Base-by-base conservation (phyloP, 2,329 filamentous ascomycete species). In the Dryadomyces sulphureus region DNA sequence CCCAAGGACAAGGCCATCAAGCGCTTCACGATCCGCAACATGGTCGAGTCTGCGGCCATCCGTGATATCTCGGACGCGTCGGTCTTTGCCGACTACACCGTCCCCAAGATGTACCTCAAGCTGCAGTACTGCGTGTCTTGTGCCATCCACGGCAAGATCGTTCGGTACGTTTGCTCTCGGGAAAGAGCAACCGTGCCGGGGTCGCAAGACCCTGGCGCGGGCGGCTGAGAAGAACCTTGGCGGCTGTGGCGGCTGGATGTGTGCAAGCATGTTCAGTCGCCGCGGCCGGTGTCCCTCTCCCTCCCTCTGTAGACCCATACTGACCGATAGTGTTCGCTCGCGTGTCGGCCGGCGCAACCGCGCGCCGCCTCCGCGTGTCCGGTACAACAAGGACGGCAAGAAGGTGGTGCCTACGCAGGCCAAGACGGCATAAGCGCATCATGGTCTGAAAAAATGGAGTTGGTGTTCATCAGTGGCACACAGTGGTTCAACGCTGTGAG, bases 31-130 rank as follows among this genome's bases (percentile, higher is more conserved):
- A 79, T 98, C 79, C 84, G 92, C 70, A 96, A 98, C 84, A 98
- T 98, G 92, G 92, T 98, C 59, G 92, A 98, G 77, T 95, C 89
- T 64, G 92, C 93, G 65, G 92, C 92, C 65, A 96, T 98, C 70
- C 92, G 93, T 96, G 92, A 98, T 87, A 98, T 98, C 76, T 95
- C 89, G 59, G 92, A 98, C 70, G 92, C 93, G 65, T 96, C 92
- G 65, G 92, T 98, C 72, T 98, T 96, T 75, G 71, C 84, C 64
- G 92, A 98, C 77, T 98, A 98, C 80, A 89, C 88, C 61, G 90
- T 98, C 65, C 92, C 92, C 74, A 98, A 98, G 86, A 98, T 98
- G 93, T 98, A 98, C 86, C 79, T 98, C 75, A 98, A 98, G 84
- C 84, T 98, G 70, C 92, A 98, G 79, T 98, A 98, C 87, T 98